phyloP scores from a whole-genome alignment of 2,329 filamentous ascomycete species.

The Colletotrichum sansevieriae region DNA sequence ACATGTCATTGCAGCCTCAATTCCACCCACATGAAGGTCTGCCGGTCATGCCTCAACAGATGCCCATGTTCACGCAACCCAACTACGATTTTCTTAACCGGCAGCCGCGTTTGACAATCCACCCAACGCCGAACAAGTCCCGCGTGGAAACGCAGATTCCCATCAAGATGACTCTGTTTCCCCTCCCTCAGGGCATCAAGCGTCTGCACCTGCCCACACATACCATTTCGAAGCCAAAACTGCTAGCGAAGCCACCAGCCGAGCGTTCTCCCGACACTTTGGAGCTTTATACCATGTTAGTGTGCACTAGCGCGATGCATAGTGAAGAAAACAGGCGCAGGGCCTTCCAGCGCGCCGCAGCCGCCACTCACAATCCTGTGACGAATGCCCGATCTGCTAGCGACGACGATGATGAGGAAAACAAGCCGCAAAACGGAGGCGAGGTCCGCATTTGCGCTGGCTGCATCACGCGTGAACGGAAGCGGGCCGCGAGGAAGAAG shows the following conservation, averaged over 20 bases:
- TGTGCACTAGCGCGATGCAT: conserved; percentile 93
- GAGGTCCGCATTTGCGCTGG: conserved; percentile 91
- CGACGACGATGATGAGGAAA: conserved; percentile 72
- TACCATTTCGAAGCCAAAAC: conserved; percentile 94
- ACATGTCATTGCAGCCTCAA: conserved; percentile 31
- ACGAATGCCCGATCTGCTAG: conserved; percentile 45
- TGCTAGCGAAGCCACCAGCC: conserved; percentile 80
- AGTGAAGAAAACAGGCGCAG: conserved; percentile 74
- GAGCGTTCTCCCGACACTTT: conserved; percentile 78
- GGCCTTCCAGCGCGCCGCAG: conserved; percentile 73
- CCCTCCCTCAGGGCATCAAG: conserved; percentile 80
- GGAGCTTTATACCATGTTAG: conserved; percentile 83
- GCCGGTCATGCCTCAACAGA: conserved; percentile 48
- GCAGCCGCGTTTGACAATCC: conserved; percentile 66
- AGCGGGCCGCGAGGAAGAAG: conserved; percentile 92
- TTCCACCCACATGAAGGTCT: conserved; percentile 47
- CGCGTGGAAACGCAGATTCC: conserved; percentile 97
- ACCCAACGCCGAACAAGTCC: conserved; percentile 82
- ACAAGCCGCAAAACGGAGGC: conserved; percentile 87
- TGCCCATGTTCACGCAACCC: conserved; percentile 45
- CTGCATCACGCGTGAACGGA: conserved; percentile 93
- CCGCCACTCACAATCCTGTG: conserved; percentile 53
- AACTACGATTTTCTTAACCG: conserved; percentile 50
- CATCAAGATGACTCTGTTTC: conserved; percentile 82
- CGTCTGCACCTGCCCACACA: conserved; percentile 89